phyloP scores from a whole-genome alignment of 2,329 filamentous ascomycete species.

The Zopfia rhizophila region DNA sequence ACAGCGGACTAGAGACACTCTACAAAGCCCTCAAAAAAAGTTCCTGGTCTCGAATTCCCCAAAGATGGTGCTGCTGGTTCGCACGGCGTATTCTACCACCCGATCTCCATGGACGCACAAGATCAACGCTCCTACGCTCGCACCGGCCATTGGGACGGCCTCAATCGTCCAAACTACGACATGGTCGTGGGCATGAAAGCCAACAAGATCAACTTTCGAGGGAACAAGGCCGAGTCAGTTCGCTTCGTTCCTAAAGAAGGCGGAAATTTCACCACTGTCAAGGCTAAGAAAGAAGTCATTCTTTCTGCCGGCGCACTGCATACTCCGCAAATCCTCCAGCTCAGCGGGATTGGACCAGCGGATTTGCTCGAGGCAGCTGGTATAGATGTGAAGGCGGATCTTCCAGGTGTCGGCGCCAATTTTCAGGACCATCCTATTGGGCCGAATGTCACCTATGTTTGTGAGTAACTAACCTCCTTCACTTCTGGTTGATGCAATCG shows the following conservation, averaged over 20 bases:
- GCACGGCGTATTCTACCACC: constrained; percentile 6
- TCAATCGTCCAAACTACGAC: constrained; percentile 22
- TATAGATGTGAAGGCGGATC: constrained; percentile 35
- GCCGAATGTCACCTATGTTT: too few relatives aligned
- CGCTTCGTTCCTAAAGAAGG: not conserved
- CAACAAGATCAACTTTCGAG: constrained; percentile 7
- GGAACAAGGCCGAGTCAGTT: not conserved
- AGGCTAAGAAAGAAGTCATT: constrained; percentile 24
- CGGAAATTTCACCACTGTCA: not conserved
- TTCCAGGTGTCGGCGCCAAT: constrained; percentile 31
- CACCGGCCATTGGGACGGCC: constrained; percentile 18
- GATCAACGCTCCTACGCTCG: constrained; percentile 18
- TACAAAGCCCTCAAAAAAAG: constrained; percentile 5
- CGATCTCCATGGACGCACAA: constrained; percentile 4
- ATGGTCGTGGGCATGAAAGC: constrained; percentile 16
- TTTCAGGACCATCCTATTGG: constrained; percentile 42
- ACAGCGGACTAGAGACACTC: not conserved
- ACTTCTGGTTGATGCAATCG: too few relatives aligned
- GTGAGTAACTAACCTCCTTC: too few relatives aligned
- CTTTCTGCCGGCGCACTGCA: constrained; percentile 16
- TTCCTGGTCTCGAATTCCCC: constrained; percentile 10
- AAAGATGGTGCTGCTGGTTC: constrained; percentile 10
- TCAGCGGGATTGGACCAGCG: constrained; percentile 15
- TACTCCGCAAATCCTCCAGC: constrained; percentile 17
- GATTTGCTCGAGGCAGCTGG: constrained; percentile 36